Evolutionary conservation across 2,329 filamentous ascomycete species (phyloP).

Genomic region (Mycosphaerella sp.): DNA sequence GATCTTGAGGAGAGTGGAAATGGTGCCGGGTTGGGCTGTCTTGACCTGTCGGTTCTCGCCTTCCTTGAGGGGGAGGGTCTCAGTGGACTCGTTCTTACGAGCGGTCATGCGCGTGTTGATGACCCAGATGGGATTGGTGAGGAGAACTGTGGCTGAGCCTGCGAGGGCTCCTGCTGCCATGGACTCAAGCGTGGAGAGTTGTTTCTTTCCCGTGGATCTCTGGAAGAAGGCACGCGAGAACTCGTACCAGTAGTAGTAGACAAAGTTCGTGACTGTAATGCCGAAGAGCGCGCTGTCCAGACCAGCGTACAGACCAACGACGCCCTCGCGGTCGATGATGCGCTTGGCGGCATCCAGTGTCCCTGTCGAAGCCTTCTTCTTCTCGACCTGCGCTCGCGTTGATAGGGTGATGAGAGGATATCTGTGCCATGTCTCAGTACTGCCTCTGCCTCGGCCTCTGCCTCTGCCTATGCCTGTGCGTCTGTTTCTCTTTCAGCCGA

Average conservation of each 20-base stretch:
- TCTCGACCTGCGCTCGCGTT: slow-evolving; percentile 95
- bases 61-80: slow-evolving; percentile 33
- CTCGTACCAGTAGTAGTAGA: slow-evolving; percentile 99
- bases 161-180: slow-evolving; percentile 95
- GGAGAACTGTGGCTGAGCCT: slow-evolving; percentile 84
- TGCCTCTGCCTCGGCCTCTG: no score
- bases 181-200: slow-evolving; percentile 83
- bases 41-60: slow-evolving; percentile 37
- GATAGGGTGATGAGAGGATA: slow-evolving; percentile 97
- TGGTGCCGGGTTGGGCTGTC: slow-evolving; percentile 61
- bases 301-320: slow-evolving; percentile 83
- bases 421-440: slow-evolving; percentile 40
- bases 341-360: slow-evolving; percentile 75
- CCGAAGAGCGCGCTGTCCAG: slow-evolving; percentile 93
- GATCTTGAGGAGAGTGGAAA: slow-evolving; percentile 74
- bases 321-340: slow-evolving; percentile 87
- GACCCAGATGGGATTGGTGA: slow-evolving; percentile 99
- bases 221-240: slow-evolving; percentile 89
- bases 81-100: slow-evolving; percentile 56
- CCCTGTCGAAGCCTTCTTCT: slow-evolving; percentile 79
- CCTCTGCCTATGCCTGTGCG: slow-evolving; percentile 41
- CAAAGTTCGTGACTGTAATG: slow-evolving; percentile 98
- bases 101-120: slow-evolving; percentile 98
- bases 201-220: slow-evolving; percentile 64
- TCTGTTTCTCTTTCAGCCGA: not conserved